A percentile compares a stretch with the other conserved stretches of the same genome.
phyloP scores from a whole-genome alignment of 805 yeast species.

The Metschnikowia vanudenii region DNA sequence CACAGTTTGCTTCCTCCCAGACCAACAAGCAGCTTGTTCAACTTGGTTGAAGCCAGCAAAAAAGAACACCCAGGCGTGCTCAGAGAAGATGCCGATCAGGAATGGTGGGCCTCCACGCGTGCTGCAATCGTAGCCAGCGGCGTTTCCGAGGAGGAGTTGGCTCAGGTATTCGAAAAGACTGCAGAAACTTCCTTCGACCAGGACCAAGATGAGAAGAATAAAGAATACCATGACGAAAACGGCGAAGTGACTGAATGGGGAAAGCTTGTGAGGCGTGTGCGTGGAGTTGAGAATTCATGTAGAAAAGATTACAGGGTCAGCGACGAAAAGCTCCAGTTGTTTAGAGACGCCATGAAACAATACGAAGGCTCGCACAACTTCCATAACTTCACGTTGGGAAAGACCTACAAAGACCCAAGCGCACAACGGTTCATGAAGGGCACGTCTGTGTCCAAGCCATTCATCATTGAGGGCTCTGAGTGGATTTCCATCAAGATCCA shows the following conservation, averaged over 20 bases:
- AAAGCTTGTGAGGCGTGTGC: constrained; percentile 48
- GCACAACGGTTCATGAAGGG: constrained; percentile 80
- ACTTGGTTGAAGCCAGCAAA: constrained; percentile 54
- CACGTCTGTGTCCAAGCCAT: constrained; percentile 80
- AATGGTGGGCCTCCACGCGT: constrained; percentile 50
- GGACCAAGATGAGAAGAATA: constrained; percentile 29
- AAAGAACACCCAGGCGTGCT: constrained; percentile 56
- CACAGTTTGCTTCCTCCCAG: constrained; percentile 90
- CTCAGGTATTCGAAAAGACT: constrained; percentile 30
- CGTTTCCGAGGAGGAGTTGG: constrained; percentile 14
- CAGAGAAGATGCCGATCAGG: constrained; percentile 66
- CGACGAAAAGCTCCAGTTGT: constrained; percentile 54
- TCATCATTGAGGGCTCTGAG: constrained; percentile 88
- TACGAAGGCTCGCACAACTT: constrained; percentile 91
- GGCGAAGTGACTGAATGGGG: constrained; percentile 40
- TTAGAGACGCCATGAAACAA: constrained; percentile 66
- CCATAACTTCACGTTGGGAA: constrained; percentile 85
- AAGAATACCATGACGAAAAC: constrained; percentile 30
- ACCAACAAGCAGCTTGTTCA: constrained; percentile 65
- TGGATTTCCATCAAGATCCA: constrained; percentile 96
- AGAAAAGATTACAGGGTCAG: constrained; percentile 72
- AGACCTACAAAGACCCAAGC: constrained; percentile 77
- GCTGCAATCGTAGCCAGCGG: constrained; percentile 26
- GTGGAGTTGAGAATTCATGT: constrained; percentile 60
- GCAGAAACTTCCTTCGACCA: constrained; percentile 30